These are phyloP conservation scores for Gynochthodes officinalis DNA, from an alignment of 257 asterid species.

Conservation along the genomic window DNA sequence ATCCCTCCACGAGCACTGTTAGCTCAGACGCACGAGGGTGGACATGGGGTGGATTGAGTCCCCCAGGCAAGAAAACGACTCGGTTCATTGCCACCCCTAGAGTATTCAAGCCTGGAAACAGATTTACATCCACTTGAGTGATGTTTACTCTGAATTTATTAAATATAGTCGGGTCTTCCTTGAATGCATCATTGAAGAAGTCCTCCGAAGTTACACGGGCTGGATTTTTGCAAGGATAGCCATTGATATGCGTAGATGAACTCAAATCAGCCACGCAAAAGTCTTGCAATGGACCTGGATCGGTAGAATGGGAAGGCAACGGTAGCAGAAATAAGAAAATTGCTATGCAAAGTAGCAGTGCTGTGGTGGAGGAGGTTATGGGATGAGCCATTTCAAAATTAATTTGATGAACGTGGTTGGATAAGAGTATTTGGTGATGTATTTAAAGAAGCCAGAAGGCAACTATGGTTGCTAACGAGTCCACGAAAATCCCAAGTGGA, in stretches of 20 bases:
- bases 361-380: neutral
- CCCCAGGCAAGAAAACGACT: slow-evolving; percentile 6
- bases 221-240: slow-evolving; percentile 15
- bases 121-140: neutral
- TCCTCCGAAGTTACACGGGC: slow-evolving; percentile 9
- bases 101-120: slow-evolving; percentile 14
- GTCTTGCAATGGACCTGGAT: neutral
- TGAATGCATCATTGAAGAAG: slow-evolving; percentile 6
- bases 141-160: neutral
- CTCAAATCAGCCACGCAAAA: slow-evolving; percentile 2
- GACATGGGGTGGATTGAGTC: slow-evolving; percentile 20
- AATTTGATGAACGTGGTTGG: no score
- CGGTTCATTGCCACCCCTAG: slow-evolving; percentile 15
- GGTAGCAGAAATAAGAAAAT: neutral
- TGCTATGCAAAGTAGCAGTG: neutral
- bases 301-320: neutral
- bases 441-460: no score
- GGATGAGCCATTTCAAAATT: no score
- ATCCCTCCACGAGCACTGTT: slow-evolving; percentile 10
- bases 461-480: no score
- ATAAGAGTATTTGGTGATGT: no score
- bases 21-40: slow-evolving; percentile 20
- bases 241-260: neutral
- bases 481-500: no score
- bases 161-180: neutral